Evolutionary conservation across 169 alveolate species (phyloP), one percentile per base, ranked within the genome.

Genomic region (Cytauxzoon felis): DNA sequence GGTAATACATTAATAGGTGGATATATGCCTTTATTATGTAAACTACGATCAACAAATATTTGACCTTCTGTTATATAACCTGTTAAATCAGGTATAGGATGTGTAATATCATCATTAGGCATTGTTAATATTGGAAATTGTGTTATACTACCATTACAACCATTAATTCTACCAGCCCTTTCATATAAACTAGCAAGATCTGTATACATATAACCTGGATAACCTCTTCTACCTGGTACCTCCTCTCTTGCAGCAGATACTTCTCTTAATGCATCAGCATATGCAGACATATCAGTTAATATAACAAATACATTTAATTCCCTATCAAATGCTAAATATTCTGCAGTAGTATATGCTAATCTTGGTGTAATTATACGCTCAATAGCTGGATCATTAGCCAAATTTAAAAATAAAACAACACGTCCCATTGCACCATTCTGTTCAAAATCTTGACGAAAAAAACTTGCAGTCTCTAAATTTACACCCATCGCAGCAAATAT

Each of bases 181-280:
- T 98, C 99, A 82, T 98, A 98, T 61, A 98, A 95, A 18, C 98
- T 95, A 5, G 99, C 94, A 49, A 98, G 89, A 89, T 98, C 99
- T 42, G 99, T 96, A 76, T 96, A 97, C 99, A 98, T 95, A 92
- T 98, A 98, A 56, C 99, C 99, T 6, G 99, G 99, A 81, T 95
- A 98, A 19, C 99, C 99, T 71, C 99, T 88, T 70, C 99, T 93
- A 9, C 99, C 99, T 36, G 99, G 99, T 50, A 98, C 99, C 90
- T 98, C 99, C 81, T 98, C 99, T 81, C 99, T 93, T n/a, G 99
- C 99, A 8, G 99, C 99, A 3, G 99, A 97, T 52, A 98, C 99
- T 88, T 97, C 99, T 78, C 99, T 93, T 52, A 98, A 93, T 30
- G 99, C 99, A 79, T 98, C 99, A 23, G 99, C 99, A 66, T 98